These are phyloP conservation scores for Nephromyces sp. DNA, from an alignment of 169 alveolate genomes.

Conservation along the genomic window DNA sequence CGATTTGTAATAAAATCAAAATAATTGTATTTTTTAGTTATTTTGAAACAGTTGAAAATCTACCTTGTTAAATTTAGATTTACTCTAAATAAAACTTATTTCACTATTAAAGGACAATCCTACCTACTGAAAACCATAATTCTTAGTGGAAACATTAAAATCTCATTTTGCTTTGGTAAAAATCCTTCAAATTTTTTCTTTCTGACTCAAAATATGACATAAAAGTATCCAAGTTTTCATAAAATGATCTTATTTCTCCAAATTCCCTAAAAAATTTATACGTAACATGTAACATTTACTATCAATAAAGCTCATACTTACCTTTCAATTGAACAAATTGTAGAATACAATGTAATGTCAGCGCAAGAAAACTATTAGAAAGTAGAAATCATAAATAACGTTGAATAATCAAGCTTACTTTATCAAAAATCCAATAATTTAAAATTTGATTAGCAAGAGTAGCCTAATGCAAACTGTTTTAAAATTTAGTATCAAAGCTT, in stretches of 20 bases:
- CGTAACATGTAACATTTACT: background rate
- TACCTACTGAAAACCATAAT: no score
- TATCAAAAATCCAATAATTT: background rate
- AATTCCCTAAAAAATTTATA: background rate
- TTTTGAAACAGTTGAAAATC: no score
- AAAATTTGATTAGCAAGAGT: no score
- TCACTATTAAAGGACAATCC: no score
- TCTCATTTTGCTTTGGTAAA: background rate
- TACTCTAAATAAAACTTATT: no score
- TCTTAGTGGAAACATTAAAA: background rate
- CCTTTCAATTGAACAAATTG: background rate
- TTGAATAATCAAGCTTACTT: background rate
- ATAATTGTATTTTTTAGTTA: no score
- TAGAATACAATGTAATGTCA: background rate
- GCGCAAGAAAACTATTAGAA: background rate
- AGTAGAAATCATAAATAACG: background rate
- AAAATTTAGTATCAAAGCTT: no score
- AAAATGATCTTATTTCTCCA: background rate
- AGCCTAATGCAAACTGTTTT: no score
- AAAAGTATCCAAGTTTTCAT: background rate
- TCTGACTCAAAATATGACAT: background rate
- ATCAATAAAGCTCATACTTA: background rate
- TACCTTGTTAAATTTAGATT: no score
- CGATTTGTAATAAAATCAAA: no score
- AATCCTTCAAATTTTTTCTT: background rate